These are phyloP conservation scores for Nakazawaea peltata DNA, from an alignment of 805 yeast species.

Conservation along the genomic window DNA sequence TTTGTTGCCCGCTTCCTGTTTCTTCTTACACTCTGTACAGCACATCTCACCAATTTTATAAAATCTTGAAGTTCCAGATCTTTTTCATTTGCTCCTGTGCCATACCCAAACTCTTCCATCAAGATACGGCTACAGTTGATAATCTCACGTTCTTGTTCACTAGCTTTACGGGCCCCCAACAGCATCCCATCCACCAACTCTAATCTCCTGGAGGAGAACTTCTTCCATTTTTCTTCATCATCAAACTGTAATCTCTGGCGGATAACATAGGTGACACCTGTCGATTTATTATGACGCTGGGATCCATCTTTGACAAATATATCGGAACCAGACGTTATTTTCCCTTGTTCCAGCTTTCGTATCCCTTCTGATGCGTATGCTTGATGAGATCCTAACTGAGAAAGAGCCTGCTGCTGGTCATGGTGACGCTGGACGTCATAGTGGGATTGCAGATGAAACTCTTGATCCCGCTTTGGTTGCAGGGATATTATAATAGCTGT, in stretches of 20 bases:
- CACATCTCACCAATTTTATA: conserved; percentile 86
- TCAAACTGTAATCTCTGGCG: conserved; percentile 60
- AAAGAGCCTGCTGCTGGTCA: no score
- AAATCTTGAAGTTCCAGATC: conserved; percentile 60
- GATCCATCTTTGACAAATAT: no score
- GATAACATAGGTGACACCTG: conserved; percentile 49
- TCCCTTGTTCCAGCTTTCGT: no score
- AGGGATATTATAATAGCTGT: no score
- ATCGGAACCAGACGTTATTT: no score
- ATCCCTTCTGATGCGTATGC: no score
- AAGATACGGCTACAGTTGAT: conserved; percentile 69
- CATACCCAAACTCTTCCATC: conserved; percentile 71
- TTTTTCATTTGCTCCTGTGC: no score
- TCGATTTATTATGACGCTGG: conserved; percentile 2
- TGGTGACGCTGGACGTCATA: no score
- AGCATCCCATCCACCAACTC: conserved; percentile 77
- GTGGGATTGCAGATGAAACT: no score
- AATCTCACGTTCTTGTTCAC: conserved; percentile 86
- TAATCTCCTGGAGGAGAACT: conserved; percentile 81
- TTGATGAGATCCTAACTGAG: no score
- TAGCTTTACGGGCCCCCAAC: conserved; percentile 62
- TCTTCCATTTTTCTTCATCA: conserved; percentile 83
- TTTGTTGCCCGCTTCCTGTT: conserved; percentile 63
- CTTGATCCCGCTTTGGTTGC: no score
- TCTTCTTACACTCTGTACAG: conserved; percentile 86